Percentiles rank a stretch among this genome's conserved stretches.
Evolutionary conservation across 169 alveolate genomes (phyloP).

Genomic region (Babesia gibsoni): DNA sequence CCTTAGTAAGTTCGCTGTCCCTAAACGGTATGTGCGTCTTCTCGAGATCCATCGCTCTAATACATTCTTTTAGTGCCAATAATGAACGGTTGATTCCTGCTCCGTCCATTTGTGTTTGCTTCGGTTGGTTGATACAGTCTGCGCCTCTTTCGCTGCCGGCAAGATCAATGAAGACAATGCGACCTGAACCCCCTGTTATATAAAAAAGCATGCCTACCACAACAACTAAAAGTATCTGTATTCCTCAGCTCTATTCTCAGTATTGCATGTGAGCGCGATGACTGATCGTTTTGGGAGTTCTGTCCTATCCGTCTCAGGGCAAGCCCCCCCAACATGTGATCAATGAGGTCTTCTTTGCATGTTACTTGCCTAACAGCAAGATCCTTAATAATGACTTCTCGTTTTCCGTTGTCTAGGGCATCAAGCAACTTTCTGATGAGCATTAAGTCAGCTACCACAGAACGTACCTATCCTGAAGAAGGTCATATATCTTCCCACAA

Average conservation of each 20-base stretch:
- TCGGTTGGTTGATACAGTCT: conserved; percentile 92
- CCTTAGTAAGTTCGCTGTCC: conserved; percentile 94
- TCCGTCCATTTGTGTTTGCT: conserved; percentile 96
- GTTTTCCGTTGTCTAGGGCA: conserved; percentile 87
- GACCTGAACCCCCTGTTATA: conserved; percentile 70
- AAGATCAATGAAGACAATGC: conserved; percentile 94
- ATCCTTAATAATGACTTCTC: conserved; percentile 93
- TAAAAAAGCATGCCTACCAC: conserved; percentile 1
- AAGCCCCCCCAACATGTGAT: conserved; percentile 84
- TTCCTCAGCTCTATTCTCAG: conserved; percentile 89
- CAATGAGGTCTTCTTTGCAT: conserved; percentile 86
- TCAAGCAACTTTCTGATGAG: conserved; percentile 74
- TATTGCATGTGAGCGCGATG: conserved; percentile 99
- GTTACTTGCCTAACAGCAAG: conserved; percentile 82
- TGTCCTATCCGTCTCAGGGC: conserved; percentile 91
- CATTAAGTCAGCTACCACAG: neutral
- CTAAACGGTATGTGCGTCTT: conserved; percentile 98
- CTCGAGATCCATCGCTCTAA: conserved; percentile 97
- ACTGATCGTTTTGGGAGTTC: conserved; percentile 96
- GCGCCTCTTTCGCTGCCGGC: conserved; percentile 99
- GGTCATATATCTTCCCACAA: conserved; percentile 97
- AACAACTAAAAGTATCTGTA: conserved; percentile 67
- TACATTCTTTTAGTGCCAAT: conserved; percentile 98
- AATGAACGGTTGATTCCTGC: conserved; percentile 98
- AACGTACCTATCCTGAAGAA: conserved; percentile 89